phyloP scores from a whole-genome alignment of 108 stramenopile genomes.

The Licmophora abbreviata region DNA sequence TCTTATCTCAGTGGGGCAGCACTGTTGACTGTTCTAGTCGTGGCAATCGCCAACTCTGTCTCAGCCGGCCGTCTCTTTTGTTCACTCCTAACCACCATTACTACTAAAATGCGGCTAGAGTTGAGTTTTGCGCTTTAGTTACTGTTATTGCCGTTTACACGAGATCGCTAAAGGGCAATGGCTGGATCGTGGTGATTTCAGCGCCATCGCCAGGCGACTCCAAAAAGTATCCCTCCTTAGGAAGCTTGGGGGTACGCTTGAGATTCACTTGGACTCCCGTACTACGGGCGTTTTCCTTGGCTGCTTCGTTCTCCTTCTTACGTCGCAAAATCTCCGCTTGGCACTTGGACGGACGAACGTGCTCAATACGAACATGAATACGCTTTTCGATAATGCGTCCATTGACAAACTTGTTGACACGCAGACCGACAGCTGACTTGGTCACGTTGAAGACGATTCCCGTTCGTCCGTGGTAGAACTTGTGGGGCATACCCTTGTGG shows the following conservation, averaged over 20 bases:
- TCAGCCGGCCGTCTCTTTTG: no score
- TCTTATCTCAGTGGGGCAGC: no score
- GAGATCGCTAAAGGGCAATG: conserved; percentile 88
- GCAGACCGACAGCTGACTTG: conserved; percentile 93
- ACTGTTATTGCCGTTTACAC: conserved; percentile 57
- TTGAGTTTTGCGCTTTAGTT: no score
- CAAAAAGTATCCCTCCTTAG: conserved; percentile 92
- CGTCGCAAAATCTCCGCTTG: conserved; percentile 88
- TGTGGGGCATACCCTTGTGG: conserved; percentile 99
- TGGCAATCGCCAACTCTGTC: no score
- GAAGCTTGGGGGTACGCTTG: conserved; percentile 92
- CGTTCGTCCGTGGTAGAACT: conserved; percentile 99
- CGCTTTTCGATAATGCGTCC: conserved; percentile 97
- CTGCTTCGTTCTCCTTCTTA: conserved; percentile 67
- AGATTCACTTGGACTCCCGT: conserved; percentile 78
- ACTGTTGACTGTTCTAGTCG: no score
- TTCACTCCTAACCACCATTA: no score
- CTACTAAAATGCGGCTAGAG: no score
- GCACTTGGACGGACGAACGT: conserved; percentile 93
- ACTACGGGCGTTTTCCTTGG: conserved; percentile 78
- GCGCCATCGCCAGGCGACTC: conserved; percentile 57
- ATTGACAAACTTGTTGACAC: conserved; percentile 98
- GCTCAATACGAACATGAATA: conserved; percentile 98
- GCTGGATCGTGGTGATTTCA: conserved; percentile 85
- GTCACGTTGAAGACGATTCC: conserved; percentile 99